Base-by-base conservation (phyloP, 169 alveolate species). In the Plasmodium coatneyi region DNA sequence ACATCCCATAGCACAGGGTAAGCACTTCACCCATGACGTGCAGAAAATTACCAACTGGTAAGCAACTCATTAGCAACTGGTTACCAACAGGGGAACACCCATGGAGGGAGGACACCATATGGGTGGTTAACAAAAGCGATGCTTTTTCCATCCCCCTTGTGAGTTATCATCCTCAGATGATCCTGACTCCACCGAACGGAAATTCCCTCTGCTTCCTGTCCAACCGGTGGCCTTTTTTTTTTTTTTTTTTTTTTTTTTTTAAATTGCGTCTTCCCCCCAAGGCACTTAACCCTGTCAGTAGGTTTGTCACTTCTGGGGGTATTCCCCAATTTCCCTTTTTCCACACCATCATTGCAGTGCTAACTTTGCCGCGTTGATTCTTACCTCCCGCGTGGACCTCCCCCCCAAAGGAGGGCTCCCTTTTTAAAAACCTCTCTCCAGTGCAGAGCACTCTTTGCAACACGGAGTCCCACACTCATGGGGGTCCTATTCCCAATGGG, bases 231-330 rank as follows among this genome's bases (percentile, higher is more conserved):
- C 60, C 19, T 0, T 49, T 76, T 76, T 76, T 76, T 76, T 32
- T 76, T 80, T 79, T 79, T 79, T 79, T 41, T 80, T 43, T 22
- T 78, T 78, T 78, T 80, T 80, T 80, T 80, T 80, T 22, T 14
- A 3, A 16, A 34, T 16, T 80, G 84, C 2, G 12, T 30, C 2
- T 3, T 2, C 22, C 25, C 16, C 52, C 52, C 14, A 7, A 9
- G 16, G 52, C 1, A 9, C 52, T 43, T 9, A 43, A 43, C 52
- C 16, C 16, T 9, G 12, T 43, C 12, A 43, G 3, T 16, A 43
- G 52, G 56, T 46, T 46, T 12, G n/a, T 46, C 56, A 46, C 56
- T 46, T 46, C 56, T 46, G 56, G 3, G 56, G 56, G 56, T 12
- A 6, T 3, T 41, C 49, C 49, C 49, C 49, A 3, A 41, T 41